Conservation (phyloP, 2,329 filamentous ascomycete species). For the Aspergillus nomiae region DNA sequence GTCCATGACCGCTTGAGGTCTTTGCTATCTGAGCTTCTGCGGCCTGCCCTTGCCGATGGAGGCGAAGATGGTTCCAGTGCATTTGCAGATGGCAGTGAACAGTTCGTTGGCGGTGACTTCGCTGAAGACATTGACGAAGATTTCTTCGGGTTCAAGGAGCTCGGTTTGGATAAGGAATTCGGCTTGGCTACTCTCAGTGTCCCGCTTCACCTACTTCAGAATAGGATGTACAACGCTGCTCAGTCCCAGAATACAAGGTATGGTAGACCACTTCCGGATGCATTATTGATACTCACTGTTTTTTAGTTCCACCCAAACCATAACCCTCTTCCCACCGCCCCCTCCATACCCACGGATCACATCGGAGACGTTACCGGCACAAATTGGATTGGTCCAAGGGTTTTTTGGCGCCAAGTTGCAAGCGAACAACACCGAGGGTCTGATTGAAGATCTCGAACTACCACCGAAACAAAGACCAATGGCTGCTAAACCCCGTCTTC, state of each 20-base stretch:
- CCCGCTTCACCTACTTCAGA: slow-evolving; percentile 89
- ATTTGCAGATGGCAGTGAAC: slow-evolving; percentile 95
- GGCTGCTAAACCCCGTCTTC: slow-evolving; percentile 45
- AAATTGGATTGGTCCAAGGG: slow-evolving; percentile 85
- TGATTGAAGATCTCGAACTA: slow-evolving; percentile 92
- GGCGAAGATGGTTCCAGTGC: slow-evolving; percentile 83
- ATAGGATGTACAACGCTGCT: slow-evolving; percentile 81
- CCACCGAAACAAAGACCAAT: slow-evolving; percentile 79
- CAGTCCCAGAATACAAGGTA: slow-evolving; percentile 71
- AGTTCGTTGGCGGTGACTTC: slow-evolving; percentile 95
- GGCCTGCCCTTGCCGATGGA: slow-evolving; percentile 80
- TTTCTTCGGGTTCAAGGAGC: slow-evolving; percentile 96
- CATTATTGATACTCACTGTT: slow-evolving; percentile 12
- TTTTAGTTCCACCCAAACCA: slow-evolving; percentile 47
- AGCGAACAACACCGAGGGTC: slow-evolving; percentile 76
- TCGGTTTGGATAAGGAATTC: slow-evolving; percentile 89
- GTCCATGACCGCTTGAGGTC: slow-evolving; percentile 95
- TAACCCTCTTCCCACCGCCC: slow-evolving; percentile 64
- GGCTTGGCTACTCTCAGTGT: slow-evolving; percentile 86
- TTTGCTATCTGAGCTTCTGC: slow-evolving; percentile 88
- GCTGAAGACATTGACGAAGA: slow-evolving; percentile 97
- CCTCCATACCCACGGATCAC: slow-evolving; percentile 76
- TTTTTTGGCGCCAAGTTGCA: slow-evolving; percentile 91
- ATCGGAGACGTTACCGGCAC: slow-evolving; percentile 71
- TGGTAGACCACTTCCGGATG: slow-evolving; percentile 21